Base-by-base conservation (phyloP, 1,284 basidiomycete species). In the Heterobasidion occidentale region DNA sequence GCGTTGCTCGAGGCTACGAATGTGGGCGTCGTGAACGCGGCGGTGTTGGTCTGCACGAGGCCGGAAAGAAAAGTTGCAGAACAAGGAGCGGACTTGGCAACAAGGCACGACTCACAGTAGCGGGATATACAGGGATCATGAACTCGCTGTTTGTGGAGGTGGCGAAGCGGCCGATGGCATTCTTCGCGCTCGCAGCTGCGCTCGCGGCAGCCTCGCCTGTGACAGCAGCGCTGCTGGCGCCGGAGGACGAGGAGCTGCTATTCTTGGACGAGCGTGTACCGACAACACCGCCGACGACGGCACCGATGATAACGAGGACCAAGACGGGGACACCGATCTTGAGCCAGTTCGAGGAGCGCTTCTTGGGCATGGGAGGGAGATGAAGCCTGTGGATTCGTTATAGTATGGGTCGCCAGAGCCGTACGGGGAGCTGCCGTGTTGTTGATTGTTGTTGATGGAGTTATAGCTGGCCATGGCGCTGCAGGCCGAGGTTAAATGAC, bases 121-220 rank as follows among this genome's bases (percentile, higher is more conserved):
- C 85, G 34, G 90, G 91, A 69, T 93, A 97, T n/a, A 94, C 68
- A 6, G 94, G 94, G 58, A 93, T 79, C 74, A 89, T 81, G 65
- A 77, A 90, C 48, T 78, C 73, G 66, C 83, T 80, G 64, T 93
- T 78, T 9, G 90, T 91, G 50, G 84, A 83, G 15, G 88, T 90
- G 38, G 92, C 81, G 67, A 83, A 88, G 49, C 79, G 69, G 38
- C 86, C 86, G 46, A 88, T 68, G 12, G 77, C 74, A 53, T 78
- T 74, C 69, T 89, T 86, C 19, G 78, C 78, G 61, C 80, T 81
- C 50, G 79, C 77, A 48, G 81, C 72, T 47, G 69, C 69, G 59
- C 71, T 72, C n/a, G 72, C 77, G n/a, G 70, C 67, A 8, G 68
- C 67, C 45, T 66, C 66, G 53, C 61, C 58, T 55, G 58, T 72